Base-by-base conservation (phyloP, 257 asterid genomes). In the Ilex asprella region DNA sequence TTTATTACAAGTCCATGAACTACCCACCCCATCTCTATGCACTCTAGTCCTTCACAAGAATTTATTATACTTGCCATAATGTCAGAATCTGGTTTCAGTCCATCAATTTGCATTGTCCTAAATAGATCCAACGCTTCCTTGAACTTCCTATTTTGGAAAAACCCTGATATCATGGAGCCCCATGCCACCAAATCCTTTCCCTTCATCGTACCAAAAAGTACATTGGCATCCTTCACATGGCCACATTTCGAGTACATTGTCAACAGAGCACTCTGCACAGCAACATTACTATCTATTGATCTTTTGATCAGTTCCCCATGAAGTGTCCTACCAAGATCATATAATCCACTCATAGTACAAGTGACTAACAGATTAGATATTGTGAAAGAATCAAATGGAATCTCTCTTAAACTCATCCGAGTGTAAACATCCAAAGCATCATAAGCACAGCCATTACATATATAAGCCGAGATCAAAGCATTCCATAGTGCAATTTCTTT, bases 211-310 rank as follows among this genome's bases (percentile, higher is more conserved):
- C 31, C 12, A 56, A 92, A 92, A 67, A 85, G 78, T 56, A 70
- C 73, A 54, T 51, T 16, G 12, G 95, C 84, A 32, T 75, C 84
- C 35, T 60, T 52, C 43, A 76, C 31, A 59, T 56, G 70, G 67
- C 96, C 87, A 71, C 79, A 69, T 75, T 77, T 92, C n/a, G 86
- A 85, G 78, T 92, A 92, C 97, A 89, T 83, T 21, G 95, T 81
- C 73, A 89, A 57, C 16, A 92, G 76, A 53, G 95, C 82, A 79
- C 94, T 89, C 63, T 79, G 88, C 60, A 81, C 70, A 4, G 86
- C 69, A 67, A 85, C 63, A 46, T 60, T 72, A 50, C 79, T 80
- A 47, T 74, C 76, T 31, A 87, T 72, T 4, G 90, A 88, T 70
- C 82, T 85, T 67, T 87, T 92, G 10, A 75, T 67, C 29, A 85